A percentile compares a stretch with the other conserved stretches of the same genome.
Conservation (phyloP, 495 filamentous ascomycete species). For the Aspergillus funiculosus region DNA sequence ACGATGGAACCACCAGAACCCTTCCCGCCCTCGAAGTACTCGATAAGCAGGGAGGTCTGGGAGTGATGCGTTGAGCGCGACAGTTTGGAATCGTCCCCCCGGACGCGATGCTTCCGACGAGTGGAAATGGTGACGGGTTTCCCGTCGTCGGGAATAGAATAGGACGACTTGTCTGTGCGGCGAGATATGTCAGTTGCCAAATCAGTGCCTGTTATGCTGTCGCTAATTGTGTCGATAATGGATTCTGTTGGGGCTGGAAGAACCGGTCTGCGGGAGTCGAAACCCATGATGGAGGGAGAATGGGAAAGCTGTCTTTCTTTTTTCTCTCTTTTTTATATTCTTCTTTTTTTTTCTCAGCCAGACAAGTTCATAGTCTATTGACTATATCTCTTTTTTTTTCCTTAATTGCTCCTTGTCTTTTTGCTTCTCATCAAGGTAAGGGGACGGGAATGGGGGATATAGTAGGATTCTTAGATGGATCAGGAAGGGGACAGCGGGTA, state of each 20-base stretch:
- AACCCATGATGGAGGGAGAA: slow-evolving; percentile 56
- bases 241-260: slow-evolving; percentile 77
- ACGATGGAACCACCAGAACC: slow-evolving; percentile 48
- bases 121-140: slow-evolving; percentile 84
- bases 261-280: slow-evolving; percentile 61
- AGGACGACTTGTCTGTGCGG: slow-evolving; percentile 72
- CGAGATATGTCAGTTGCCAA: slow-evolving; percentile 73
- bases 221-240: slow-evolving; percentile 53
- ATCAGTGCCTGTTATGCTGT: slow-evolving; percentile 62
- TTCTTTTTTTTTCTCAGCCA: slow-evolving; percentile 23
- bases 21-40: slow-evolving; percentile 94
- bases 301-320: slow-evolving; percentile 8
- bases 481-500: slow-evolving; percentile 2
- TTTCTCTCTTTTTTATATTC: slow-evolving; percentile 6
- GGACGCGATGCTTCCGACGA: slow-evolving; percentile 50
- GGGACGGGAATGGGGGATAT: not conserved
- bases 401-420: not conserved
- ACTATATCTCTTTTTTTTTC: not conserved
- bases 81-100: slow-evolving; percentile 49
- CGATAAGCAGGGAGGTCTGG: slow-evolving; percentile 91
- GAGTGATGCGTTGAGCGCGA: slow-evolving; percentile 54
- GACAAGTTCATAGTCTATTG: slow-evolving; percentile 33
- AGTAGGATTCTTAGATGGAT: slow-evolving; percentile 3
- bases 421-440: slow-evolving; percentile 5
- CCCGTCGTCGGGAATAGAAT: slow-evolving; percentile 93